A percentile compares a stretch with the other conserved stretches of the same genome.
Conservation (phyloP, 768 basidiomycete genomes). For the Lentinula boryana region DNA sequence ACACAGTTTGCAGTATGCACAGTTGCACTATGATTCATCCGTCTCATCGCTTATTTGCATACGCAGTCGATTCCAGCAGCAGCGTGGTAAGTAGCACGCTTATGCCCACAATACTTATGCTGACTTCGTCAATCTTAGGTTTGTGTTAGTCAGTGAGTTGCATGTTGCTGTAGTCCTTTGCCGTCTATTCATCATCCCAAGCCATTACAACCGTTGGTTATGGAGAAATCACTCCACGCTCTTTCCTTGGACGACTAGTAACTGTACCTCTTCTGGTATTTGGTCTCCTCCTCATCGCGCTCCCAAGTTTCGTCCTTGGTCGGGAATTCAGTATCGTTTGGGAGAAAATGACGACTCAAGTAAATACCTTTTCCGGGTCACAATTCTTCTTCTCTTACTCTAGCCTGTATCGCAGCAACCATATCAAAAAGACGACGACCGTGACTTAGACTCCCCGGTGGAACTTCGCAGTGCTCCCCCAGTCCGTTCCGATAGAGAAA, state of each 20-base stretch:
- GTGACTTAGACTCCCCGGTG: conserved; percentile 7
- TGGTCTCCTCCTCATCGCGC: conserved; percentile 82
- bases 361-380: conserved; percentile 26
- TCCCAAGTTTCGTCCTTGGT: conserved; percentile 89
- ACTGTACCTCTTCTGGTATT: conserved; percentile 85
- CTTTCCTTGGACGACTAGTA: conserved; percentile 80
- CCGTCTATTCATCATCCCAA: conserved; percentile 19
- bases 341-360: conserved; percentile 66
- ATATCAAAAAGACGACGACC: conserved; percentile 1
- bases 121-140: conserved; percentile 28
- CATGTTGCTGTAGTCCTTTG: background rate
- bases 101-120: background rate
- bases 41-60: background rate
- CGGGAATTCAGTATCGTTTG: conserved; percentile 88
- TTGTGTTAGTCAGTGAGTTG: conserved; percentile 74
- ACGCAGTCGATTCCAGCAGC: conserved; percentile 63
- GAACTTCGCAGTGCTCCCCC: conserved; percentile 1
- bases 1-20: conserved; percentile 64
- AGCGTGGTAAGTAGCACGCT: conserved; percentile 52
- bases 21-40: background rate
- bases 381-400: background rate
- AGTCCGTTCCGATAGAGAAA: conserved; percentile 24
- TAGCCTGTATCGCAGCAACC: background rate
- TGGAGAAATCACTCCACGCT: conserved; percentile 86
- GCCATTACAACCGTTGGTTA: conserved; percentile 90